These are phyloP conservation scores for Teratosphaeriaceae sp. DNA, from an alignment of 2,329 filamentous ascomycete species.

Conservation along the genomic window DNA sequence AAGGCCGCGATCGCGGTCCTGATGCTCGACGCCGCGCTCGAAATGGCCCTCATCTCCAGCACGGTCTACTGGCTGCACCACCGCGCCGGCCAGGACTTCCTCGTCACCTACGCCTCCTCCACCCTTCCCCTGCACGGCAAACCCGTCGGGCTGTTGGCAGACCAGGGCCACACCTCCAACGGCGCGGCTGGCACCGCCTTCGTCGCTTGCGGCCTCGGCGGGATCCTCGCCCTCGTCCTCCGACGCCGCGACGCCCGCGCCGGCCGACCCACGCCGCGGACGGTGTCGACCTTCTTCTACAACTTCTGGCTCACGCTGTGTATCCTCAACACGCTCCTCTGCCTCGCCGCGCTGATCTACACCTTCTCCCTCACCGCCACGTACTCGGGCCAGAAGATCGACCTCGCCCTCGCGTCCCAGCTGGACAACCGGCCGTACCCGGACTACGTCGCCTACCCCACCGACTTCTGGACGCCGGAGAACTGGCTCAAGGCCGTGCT, in stretches of 20 bases:
- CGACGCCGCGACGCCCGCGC: conserved; percentile 7
- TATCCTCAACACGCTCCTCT: conserved; percentile 18
- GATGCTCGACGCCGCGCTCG: conserved; percentile 21
- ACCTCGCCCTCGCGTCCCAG: conserved; percentile 14
- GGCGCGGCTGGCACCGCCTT: conserved; percentile 26
- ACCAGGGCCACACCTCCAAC: conserved; percentile 27
- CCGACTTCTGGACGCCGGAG: conserved; percentile 23
- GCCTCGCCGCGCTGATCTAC: conserved; percentile 21
- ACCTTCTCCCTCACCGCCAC: conserved; percentile 20
- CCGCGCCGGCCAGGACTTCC: conserved; percentile 19
- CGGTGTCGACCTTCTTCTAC: conserved; percentile 9
- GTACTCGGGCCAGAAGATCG: conserved; percentile 19
- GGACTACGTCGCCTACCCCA: conserved; percentile 22
- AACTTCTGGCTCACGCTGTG: conserved; percentile 21
- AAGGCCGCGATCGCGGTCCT: conserved; percentile 15
- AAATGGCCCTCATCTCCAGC: conserved; percentile 22
- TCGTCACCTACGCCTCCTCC: conserved; percentile 15
- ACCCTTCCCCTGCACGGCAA: conserved; percentile 35
- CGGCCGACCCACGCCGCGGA: background rate
- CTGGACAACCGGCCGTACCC: conserved; percentile 22
- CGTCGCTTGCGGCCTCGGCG: conserved; percentile 23
- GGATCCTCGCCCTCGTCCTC: conserved; percentile 19
- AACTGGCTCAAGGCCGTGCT: conserved; percentile 25
- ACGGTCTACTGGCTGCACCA: conserved; percentile 26
- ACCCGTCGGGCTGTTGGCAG: conserved; percentile 28